Evolutionary conservation across 2,329 filamentous ascomycete genomes (phyloP).

Genomic region (Furcasterigmium sp.): DNA sequence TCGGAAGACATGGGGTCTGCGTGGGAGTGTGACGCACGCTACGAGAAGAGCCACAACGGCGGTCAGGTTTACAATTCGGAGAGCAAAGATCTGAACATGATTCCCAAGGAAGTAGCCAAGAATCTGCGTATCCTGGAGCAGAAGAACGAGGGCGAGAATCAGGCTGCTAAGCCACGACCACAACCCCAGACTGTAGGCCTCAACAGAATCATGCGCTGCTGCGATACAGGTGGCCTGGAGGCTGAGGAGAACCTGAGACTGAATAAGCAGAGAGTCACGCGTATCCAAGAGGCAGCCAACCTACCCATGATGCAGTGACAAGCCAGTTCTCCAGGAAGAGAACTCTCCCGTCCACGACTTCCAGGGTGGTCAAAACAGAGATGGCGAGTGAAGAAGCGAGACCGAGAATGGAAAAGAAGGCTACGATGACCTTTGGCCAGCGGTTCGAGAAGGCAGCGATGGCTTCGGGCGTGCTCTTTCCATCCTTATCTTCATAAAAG

Average conservation of each 20-base stretch:
- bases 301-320: conserved; percentile 57
- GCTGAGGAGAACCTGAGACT: conserved; percentile 29
- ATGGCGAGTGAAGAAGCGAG: conserved; percentile 50
- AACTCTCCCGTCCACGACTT: conserved; percentile 19
- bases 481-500: conserved; percentile 65
- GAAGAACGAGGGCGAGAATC: conserved; percentile 34
- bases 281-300: conserved; percentile 15
- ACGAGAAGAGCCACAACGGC: conserved; percentile 38
- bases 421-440: conserved; percentile 48
- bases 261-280: neutral
- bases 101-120: conserved; percentile 25
- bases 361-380: conserved; percentile 45
- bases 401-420: conserved; percentile 49
- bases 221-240: conserved; percentile 46
- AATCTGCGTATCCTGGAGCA: conserved; percentile 38
- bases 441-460: conserved; percentile 57
- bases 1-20: conserved; percentile 62
- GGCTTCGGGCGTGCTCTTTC: conserved; percentile 60
- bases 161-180: conserved; percentile 44
- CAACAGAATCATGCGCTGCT: conserved; percentile 43
- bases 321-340: conserved; percentile 55
- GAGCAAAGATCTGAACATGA: conserved; percentile 27
- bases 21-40: conserved; percentile 52
- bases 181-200: conserved; percentile 48
- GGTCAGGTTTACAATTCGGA: conserved; percentile 43